These are phyloP conservation scores for Fusarium citri DNA, from an alignment of 2,329 filamentous ascomycete species.

Conservation along the genomic window DNA sequence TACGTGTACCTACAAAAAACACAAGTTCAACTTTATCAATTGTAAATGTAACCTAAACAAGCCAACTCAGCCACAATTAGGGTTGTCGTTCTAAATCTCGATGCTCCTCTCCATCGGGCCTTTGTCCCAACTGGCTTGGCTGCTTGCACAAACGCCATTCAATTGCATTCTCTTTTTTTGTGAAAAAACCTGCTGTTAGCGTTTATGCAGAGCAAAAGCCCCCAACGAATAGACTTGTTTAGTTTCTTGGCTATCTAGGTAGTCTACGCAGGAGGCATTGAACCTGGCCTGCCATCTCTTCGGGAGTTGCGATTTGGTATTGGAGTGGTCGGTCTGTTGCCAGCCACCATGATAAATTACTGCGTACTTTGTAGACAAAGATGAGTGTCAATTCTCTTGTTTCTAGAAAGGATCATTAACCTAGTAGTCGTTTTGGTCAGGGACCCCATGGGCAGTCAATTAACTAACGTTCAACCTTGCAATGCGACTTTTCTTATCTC, in stretches of 20 bases:
- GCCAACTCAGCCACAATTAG: slow-evolving; percentile 36
- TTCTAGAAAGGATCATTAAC: not conserved
- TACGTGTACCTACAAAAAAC: not conserved
- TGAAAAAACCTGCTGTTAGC: slow-evolving; percentile 21
- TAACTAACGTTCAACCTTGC: not conserved
- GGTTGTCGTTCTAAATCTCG: slow-evolving; percentile 29
- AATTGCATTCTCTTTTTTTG: not conserved
- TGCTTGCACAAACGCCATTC: slow-evolving; percentile 22
- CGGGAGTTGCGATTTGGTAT: slow-evolving; percentile 5
- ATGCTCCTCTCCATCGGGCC: slow-evolving; percentile 34
- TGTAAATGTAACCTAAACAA: not conserved
- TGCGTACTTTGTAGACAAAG: too few relatives aligned
- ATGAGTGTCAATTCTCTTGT: not conserved
- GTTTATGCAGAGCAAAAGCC: slow-evolving; percentile 14
- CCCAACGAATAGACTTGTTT: slow-evolving; percentile 9
- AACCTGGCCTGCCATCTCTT: slow-evolving; percentile 1
- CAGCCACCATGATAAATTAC: not conserved
- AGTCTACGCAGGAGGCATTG: not conserved
- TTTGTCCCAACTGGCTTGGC: slow-evolving; percentile 14
- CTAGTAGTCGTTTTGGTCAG: not conserved
- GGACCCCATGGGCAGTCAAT: not conserved
- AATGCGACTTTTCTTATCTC: slow-evolving; percentile 7
- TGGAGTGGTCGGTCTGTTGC: not conserved
- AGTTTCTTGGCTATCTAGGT: slow-evolving; percentile 19
- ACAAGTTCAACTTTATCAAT: slow-evolving; percentile 4